Percentiles rank a stretch among this genome's conserved stretches.
phyloP scores from a whole-genome alignment of 495 filamentous ascomycete genomes.

The Lasiosphaeria miniovina region DNA sequence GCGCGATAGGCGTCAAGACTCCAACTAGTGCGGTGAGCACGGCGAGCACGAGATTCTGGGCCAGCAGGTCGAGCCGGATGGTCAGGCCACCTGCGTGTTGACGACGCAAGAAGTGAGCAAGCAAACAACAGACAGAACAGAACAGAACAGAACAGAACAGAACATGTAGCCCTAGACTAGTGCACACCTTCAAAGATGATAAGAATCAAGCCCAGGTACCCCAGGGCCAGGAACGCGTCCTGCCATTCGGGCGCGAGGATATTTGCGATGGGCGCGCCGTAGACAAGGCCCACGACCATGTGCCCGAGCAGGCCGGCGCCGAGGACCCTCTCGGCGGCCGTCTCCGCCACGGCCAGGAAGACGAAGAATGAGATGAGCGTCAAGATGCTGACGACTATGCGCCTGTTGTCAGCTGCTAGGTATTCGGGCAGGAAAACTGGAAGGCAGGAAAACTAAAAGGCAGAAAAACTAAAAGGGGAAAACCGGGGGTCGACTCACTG shows the following conservation, averaged over 20 bases:
- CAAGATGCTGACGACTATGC: conserved; percentile 46
- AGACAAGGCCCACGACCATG: conserved; percentile 68
- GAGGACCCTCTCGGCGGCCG: conserved; percentile 56
- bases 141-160: too few relatives aligned
- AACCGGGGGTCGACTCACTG: conserved; percentile 6
- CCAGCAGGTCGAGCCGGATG: conserved; percentile 57
- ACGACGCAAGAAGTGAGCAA: too few relatives aligned
- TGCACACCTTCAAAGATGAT: conserved; percentile 62
- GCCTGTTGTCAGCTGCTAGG: too few relatives aligned
- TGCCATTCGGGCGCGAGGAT: conserved; percentile 51
- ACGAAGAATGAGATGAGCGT: conserved; percentile 63
- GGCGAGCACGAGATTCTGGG: conserved; percentile 59
- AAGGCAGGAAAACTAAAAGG: too few relatives aligned
- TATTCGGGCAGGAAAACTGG: not conserved
- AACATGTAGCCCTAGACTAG: not conserved
- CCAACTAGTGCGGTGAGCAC: conserved; percentile 61
- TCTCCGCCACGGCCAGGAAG: conserved; percentile 58
- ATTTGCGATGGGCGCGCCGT: conserved; percentile 57
- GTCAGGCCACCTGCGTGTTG: conserved; percentile 55
- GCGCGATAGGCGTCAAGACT: conserved; percentile 59
- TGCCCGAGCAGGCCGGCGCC: conserved; percentile 72
- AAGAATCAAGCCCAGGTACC: conserved; percentile 72
- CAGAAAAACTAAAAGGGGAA: too few relatives aligned
- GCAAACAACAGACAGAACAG: too few relatives aligned
- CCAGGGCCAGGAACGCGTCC: conserved; percentile 61